Base-by-base conservation (phyloP, 1,284 basidiomycete genomes). In the Ganoderma boninense region DNA sequence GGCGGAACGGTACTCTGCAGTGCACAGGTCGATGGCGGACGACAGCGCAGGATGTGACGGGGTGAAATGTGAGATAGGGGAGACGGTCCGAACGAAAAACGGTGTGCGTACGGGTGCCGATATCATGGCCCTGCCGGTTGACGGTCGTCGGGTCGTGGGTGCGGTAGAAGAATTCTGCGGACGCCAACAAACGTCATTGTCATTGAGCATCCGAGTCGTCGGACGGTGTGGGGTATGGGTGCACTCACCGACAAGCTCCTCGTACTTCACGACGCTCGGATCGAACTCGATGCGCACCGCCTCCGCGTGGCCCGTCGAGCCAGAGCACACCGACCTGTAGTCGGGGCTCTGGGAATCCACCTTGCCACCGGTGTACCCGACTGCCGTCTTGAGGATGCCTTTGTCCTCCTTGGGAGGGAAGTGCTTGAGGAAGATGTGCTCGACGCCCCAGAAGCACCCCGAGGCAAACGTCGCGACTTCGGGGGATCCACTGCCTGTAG, bases 111-210 rank as follows among this genome's bases (percentile, higher is more conserved):
- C 95, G 95, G 26, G 89, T 90, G 40, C 96, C 96, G 1, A 76
- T 78, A 77, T 97, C 95, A 1, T 81, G 87, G 20, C 96, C 96
- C 79, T 97, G 96, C 20, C 85, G 82, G 80, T 97, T 90, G 62
- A 87, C 78, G 0, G 94, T 95, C 32, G 96, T 98, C 1, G 97
- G 96, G 77, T 99, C 97, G 79, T 99, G 97, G 0, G 95, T 97
- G 61, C 97, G 89, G 81, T 95, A 97, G 82, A 97, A 97, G 85
- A 96, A 97, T 82, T 97, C 96, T 91, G 79, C 57, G n/a, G 29
- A 26, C 1, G 4, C 23, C 43, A 13, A n/a, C 5, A n/a, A 20
- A 73, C 29, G 66, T 13, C 44, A 38, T 1, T 38, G 29, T 38
- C 38, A 20, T 54, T 52, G 11, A 52, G 49, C 46, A 2, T 10